Percentiles rank a stretch among this genome's conserved stretches.
phyloP scores from a whole-genome alignment of 2,329 filamentous ascomycete genomes.

The Ophiocordyceps sinensis region DNA sequence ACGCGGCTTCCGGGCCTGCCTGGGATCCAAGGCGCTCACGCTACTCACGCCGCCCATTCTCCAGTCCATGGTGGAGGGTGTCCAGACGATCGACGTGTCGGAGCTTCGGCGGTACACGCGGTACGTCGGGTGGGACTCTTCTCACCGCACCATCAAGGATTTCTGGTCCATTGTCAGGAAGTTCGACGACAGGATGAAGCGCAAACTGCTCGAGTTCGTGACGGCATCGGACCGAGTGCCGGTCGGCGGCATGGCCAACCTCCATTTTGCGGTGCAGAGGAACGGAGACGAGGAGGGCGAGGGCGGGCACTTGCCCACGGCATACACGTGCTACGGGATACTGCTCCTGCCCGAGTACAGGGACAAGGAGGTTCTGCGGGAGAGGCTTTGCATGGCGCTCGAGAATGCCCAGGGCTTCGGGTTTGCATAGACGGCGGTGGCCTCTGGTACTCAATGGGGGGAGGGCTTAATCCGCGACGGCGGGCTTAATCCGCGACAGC shows the following conservation, averaged over 20 bases:
- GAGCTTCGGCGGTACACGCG: constrained; percentile 57
- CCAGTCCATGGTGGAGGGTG: constrained; percentile 69
- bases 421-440: constrained; percentile 42
- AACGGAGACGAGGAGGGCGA: constrained; percentile 49
- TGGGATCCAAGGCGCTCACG: constrained; percentile 54
- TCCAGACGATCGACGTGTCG: constrained; percentile 62
- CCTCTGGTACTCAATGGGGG: not conserved
- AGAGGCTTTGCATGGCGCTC: constrained; percentile 71
- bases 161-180: constrained; percentile 73
- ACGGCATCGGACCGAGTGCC: constrained; percentile 86
- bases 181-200: constrained; percentile 55
- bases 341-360: constrained; percentile 74
- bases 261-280: constrained; percentile 72
- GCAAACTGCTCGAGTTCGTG: constrained; percentile 78
- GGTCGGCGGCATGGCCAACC: constrained; percentile 66
- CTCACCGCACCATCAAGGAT: constrained; percentile 53
- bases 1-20: constrained; percentile 62
- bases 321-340: constrained; percentile 86
- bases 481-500: not conserved
- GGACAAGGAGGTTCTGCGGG: constrained; percentile 51
- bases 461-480: not conserved
- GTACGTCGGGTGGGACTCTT: constrained; percentile 69
- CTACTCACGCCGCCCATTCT: constrained; percentile 60
- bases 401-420: constrained; percentile 86
- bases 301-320: constrained; percentile 57